Base-by-base conservation (phyloP, 75 land plant species). In the Adiantum capillusveneris region DNA sequence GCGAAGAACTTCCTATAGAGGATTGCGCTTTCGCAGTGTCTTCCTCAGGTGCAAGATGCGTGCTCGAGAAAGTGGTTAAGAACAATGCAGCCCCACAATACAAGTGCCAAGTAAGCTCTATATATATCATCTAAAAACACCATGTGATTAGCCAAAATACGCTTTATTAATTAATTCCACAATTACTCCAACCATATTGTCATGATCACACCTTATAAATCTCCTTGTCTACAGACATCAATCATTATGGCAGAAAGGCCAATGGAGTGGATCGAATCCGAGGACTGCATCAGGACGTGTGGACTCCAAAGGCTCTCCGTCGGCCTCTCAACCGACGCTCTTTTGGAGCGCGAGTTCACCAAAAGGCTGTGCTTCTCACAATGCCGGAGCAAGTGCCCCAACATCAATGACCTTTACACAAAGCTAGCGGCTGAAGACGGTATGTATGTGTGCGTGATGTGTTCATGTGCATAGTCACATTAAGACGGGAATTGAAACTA, bases 21-120 rank as follows among this genome's bases (percentile, higher is more conserved):
- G 67, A 63, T 22, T 78, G 81, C 34, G 81, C 81, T 53, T 78
- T 78, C 44, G 72, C 81, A 3, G 81, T 78, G 7, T 68, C 81
- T 2, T 64, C 68, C 13, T 53, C 76, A 1, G 81, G 81, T 1
- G 65, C 66, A 18, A 56, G 81, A 6, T 78, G 81, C 29, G 77
- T 78, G 42, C 66, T 78, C 22, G 77, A 75, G 60, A 75, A 34
- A 34, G 37, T 5, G 37, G 37, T 34, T 3, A 3, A 34, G 9
- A 34, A 34, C 9, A 9, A 34, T 34, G 37, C 37, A 34, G 37
- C 37, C 37, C 37, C 37, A 34, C 37, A 34, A 34, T 29, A 31
- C 25, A 57, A 71, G 53, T 69, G 71, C 39, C 71, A 69, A 58
- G 71, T 68, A 34, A 34, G 9, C 3, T 34, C 9, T 9, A 3